Evolutionary conservation across 2,329 filamentous ascomycete genomes (phyloP).

Genomic region (Neonectria neomacrospora): DNA sequence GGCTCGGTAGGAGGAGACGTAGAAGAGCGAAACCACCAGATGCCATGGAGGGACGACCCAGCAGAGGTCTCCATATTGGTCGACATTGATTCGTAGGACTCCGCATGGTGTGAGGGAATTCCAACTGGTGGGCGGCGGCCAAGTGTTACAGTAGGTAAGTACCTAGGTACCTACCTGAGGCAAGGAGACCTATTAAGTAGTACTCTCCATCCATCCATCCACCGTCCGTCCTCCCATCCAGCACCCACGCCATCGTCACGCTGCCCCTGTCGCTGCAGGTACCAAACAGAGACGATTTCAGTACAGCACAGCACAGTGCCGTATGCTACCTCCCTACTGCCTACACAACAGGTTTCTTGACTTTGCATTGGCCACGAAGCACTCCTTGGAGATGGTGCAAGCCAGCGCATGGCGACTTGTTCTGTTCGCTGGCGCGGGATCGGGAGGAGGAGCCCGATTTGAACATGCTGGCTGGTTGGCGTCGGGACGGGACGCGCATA

Average conservation of each 20-base stretch:
- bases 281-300: constrained; percentile 16
- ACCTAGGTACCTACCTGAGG: background rate
- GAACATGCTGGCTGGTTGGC: background rate
- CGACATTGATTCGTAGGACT: background rate
- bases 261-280: constrained; percentile 23
- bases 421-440: background rate
- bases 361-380: background rate
- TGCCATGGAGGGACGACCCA: background rate
- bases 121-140: background rate
- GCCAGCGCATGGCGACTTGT: background rate
- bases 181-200: constrained; percentile 9
- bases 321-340: background rate
- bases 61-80: background rate
- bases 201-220: background rate
- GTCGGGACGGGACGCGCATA: constrained; percentile 21
- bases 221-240: background rate
- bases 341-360: background rate
- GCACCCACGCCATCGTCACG: background rate
- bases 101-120: constrained; percentile 23
- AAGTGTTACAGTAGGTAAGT: background rate
- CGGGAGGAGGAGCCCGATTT: background rate
- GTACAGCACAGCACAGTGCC: background rate
- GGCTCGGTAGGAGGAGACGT: background rate
- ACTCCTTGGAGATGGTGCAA: background rate
- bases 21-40: background rate